Base-by-base conservation (phyloP, 257 asterid genomes). In the Phtheirospermum japonicum region DNA sequence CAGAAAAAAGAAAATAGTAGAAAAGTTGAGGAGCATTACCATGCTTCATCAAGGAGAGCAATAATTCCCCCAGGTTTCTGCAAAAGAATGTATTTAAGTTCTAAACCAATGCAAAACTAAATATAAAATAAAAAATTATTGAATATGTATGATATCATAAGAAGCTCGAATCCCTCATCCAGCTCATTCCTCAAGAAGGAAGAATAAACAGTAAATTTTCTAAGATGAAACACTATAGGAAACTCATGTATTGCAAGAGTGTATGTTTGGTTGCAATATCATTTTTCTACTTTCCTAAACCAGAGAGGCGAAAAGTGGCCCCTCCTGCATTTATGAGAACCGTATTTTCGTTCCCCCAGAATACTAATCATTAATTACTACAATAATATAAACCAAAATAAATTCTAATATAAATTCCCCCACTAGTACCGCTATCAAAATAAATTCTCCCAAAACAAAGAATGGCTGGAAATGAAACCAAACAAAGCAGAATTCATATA, bases 61-160 rank as follows among this genome's bases (percentile, higher is more conserved):
- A 92, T 50, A 61, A 92, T 85, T 72, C 99, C 97, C 59, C 97
- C 97, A 26, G 99, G 97, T 86, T 87, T 92, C 99, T 92, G 99
- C 82, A 77, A 80, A 66, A 68, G 49, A 74, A 70, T 31, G 51
- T 46, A 66, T 46, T 31, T 65, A 64, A 76, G 73, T 64, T 52
- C 61, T 49, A 57, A 32, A 26, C 23, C 34, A 46, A 62, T 18
- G 52, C 48, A 57, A 32, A 63, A 62, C 28, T 11, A 9, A 58
- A 54, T 4, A 65, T 5, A 16, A 68, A 58, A 37, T 0, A n/a
- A 57, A 31, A 50, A 12, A 0, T 7, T 50, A 34, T 19, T 48
- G 52, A n/a, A 53, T 12, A 61, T 30, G 14, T 34, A 59, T 23
- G 46, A 68, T 50, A 50, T 36, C 10, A 48, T 6, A 7, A 28